Conservation (phyloP, 169 alveolate species). For the Eimeria praecox region DNA sequence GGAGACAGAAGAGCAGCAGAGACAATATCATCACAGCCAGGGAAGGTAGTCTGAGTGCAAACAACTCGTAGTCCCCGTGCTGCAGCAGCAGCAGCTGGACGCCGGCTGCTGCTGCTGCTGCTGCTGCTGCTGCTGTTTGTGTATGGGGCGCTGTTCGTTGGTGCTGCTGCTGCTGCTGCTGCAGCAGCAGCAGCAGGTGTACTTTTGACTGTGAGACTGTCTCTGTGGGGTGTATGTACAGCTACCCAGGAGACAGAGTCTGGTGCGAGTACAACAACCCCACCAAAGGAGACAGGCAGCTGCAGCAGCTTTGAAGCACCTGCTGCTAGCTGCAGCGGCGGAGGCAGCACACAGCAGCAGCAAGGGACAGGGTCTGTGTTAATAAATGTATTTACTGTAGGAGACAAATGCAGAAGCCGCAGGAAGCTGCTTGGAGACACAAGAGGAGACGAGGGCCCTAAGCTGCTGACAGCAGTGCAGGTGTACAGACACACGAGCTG, state of each 20-base stretch:
- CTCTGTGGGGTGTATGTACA: background rate
- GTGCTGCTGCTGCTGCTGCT: conserved; percentile 65
- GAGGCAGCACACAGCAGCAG: conserved; percentile 32
- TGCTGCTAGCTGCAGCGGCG: conserved; percentile 42
- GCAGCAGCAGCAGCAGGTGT: conserved; percentile 26
- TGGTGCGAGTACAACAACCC: conserved; percentile 9
- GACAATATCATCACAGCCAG: conserved; percentile 58
- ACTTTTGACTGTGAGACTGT: background rate
- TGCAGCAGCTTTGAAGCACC: conserved; percentile 7
- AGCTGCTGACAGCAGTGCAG: conserved; percentile 13
- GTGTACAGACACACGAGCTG: conserved; percentile 8
- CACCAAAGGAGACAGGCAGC: background rate
- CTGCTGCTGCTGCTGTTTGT: conserved; percentile 32
- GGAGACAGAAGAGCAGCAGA: conserved; percentile 41
- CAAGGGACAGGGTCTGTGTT: conserved; percentile 16
- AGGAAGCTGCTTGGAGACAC: background rate
- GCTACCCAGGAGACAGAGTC: background rate
- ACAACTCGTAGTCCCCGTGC: background rate
- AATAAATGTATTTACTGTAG: background rate
- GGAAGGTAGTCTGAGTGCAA: conserved; percentile 37
- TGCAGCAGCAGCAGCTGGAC: conserved; percentile 43
- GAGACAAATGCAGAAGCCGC: conserved; percentile 18
- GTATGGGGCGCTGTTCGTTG: too few species aligned
- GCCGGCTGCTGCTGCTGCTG: background rate
- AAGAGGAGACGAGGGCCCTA: background rate